Evolutionary conservation across 163 green algal species (phyloP).

Genomic region (Scenedesmus sp.): DNA sequence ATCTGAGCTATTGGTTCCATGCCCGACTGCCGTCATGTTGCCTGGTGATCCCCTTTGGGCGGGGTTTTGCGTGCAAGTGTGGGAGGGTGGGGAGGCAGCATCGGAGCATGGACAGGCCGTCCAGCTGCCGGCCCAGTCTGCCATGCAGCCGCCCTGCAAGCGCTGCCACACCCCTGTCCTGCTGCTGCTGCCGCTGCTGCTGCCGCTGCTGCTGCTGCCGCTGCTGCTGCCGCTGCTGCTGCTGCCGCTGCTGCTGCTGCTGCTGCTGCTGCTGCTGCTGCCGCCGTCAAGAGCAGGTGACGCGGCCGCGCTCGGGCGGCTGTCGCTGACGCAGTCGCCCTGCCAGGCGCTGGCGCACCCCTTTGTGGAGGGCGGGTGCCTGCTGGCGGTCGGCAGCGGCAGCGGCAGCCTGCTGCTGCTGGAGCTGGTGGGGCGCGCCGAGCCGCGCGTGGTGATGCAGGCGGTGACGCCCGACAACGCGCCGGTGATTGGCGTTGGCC

Average conservation of each 20-base stretch:
- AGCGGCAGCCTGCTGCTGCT: conserved; percentile 59
- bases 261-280: not conserved
- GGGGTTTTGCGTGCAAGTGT: too few species aligned
- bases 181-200: not conserved
- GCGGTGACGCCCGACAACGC: conserved; percentile 20
- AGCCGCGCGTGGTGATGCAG: conserved; percentile 31
- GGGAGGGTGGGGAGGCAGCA: too few species aligned
- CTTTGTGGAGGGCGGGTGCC: conserved; percentile 45
- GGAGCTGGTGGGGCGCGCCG: conserved; percentile 52
- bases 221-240: not conserved
- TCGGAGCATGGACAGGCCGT: too few species aligned
- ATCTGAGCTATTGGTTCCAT: conserved; percentile 48
- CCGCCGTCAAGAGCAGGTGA: too few species aligned
- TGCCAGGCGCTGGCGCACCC: conserved; percentile 66
- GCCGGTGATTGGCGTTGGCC: conserved; percentile 56
- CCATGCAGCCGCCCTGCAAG: not conserved
- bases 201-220: too few species aligned
- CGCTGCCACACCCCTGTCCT: not conserved
- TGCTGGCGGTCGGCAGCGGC: conserved; percentile 71
- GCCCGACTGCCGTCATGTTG: conserved; percentile 18
- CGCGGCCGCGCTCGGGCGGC: conserved; percentile 6
- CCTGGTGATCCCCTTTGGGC: conserved; percentile 37
- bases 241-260: not conserved
- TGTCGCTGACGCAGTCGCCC: not conserved
- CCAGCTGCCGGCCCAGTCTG: too few species aligned